These are phyloP conservation scores for Nothomitra cinnamomea DNA, from an alignment of 2,329 filamentous ascomycete species.

Conservation along the genomic window DNA sequence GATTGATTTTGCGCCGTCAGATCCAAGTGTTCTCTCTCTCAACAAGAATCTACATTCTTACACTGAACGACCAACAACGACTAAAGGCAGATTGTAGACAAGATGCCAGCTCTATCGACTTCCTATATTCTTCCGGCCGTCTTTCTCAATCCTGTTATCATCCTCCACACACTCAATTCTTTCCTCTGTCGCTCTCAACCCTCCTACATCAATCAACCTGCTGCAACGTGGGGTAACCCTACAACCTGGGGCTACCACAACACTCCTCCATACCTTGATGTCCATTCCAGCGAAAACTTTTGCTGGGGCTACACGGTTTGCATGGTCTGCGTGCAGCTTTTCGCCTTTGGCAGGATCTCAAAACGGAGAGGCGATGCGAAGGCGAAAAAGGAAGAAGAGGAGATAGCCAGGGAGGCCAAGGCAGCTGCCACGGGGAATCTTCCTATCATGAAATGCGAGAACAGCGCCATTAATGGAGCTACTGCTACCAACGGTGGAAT, in stretches of 20 bases:
- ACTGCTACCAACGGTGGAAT: no score
- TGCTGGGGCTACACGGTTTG: constrained; percentile 23
- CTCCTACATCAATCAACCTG: constrained; percentile 13
- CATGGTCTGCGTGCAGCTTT: constrained; percentile 22
- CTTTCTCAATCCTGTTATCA: constrained; percentile 23
- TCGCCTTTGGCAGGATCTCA: constrained; percentile 18
- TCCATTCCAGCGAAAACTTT: constrained; percentile 21
- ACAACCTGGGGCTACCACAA: constrained; percentile 15
- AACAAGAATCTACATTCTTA: no score
- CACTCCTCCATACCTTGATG: constrained; percentile 19
- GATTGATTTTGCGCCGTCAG: no score
- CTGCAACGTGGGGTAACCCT: constrained; percentile 16
- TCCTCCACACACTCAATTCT: constrained; percentile 24
- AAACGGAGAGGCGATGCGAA: constrained; percentile 3
- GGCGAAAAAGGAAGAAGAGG: constrained; percentile 4
- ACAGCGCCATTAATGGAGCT: no score
- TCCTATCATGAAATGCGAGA: no score
- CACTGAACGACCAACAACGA: not conserved
- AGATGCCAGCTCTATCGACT: not conserved
- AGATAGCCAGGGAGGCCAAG: not conserved
- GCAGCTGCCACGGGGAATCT: not conserved
- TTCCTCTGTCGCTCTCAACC: constrained; percentile 20
- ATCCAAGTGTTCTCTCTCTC: no score
- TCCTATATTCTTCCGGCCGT: constrained; percentile 21
- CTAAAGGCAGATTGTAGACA: not conserved